Evolutionary conservation across 2,329 filamentous ascomycete species (phyloP), one percentile per base, ranked within the genome.

Genomic region (Aspergillus pseudoviridinutans): DNA sequence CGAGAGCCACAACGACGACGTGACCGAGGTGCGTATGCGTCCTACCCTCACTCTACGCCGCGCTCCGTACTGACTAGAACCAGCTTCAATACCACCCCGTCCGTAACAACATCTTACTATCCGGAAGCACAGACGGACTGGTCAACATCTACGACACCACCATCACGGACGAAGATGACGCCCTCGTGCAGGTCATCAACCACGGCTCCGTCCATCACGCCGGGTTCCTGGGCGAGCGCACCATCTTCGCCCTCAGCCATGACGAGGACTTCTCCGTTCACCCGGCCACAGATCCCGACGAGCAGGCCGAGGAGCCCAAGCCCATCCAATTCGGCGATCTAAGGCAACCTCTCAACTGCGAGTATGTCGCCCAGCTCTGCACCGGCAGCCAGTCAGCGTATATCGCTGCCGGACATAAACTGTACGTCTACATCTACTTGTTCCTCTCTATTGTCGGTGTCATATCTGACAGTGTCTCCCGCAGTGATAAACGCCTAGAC

Each of bases 191-290:
- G 66, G 83, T 86, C 32, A 79, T 86, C 67, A 87, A 87, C 66
- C 84, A 87, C 63, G 76, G 81, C 50, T 86, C 85, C 7, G 80
- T 87, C 51, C 84, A 86, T 61, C 83, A 83, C 62, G 82, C 84
- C 24, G 84, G 83, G 2, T 86, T 86, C 69, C 73, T 87, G 25
- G 79, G 77, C 14, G 71, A 78, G 4, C 70, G 74, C 38, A 74
- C 80, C 44, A 79, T 85, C 54, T 87, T 82, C 62, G 83, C 83
- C 4, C 74, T 87, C 8, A 85, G 84, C 56, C 85, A 85, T 3
- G 85, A 87, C 61, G 85, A 87, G 66, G 79, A 80, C 24, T 79
- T 87, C 64, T 81, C 82, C 8, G 78, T 87, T 55, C 82, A 86
- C 64, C 80, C 80, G 1, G 77, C 79, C 8, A 78, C 78, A 4